Evolutionary conservation across 1,284 basidiomycete genomes (phyloP), one percentile per base, ranked within the genome.

Genomic region (Ustilago nuda): DNA sequence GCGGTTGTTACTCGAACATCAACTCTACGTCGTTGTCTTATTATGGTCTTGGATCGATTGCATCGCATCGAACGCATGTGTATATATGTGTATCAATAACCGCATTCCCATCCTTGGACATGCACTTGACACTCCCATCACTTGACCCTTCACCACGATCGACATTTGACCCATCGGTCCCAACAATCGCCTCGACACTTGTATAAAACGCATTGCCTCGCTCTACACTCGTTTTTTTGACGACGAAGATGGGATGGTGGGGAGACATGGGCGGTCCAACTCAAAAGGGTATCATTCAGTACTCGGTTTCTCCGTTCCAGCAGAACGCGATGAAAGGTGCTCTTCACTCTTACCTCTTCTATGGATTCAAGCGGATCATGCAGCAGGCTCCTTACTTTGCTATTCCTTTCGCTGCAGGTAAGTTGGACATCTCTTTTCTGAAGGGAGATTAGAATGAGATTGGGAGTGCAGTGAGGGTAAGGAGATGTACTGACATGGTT

Each of bases 181-280:
- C 32, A 35, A 27, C 23, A 27, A 27, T 27, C 23, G 23, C 23
- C 23, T 12, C 23, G 23, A 6, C 46, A 4, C 7, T 35, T 35
- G 2, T 35, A 53, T 32, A 19, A 53, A 27, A 27, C 23, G 23
- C 51, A 8, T 35, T 35, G 33, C 51, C 27, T n/a, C 33, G 7
- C 2, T 51, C 5, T 30, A 12, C 50, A 12, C 12, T 32, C 19
- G n/a, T 30, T 8, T n/a, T 15, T 27, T 56, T 41, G 54, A 41
- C 35, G 23, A 37, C 56, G 36, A 56, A 84, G 82, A 82, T 84
- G 76, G 84, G 84, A 36, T 85, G 84, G 84, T 85, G 81, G 82
- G 84, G 84, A n/a, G 75, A 69, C 63, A 79, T 85, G 72, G 84
- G 83, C 41, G 83, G 84, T 27, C 84, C 84, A 15, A 58, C 72